Percentiles rank a stretch among this genome's conserved stretches.
phyloP scores from a whole-genome alignment of 441 rosid genomes.

The Populus hybrid region DNA sequence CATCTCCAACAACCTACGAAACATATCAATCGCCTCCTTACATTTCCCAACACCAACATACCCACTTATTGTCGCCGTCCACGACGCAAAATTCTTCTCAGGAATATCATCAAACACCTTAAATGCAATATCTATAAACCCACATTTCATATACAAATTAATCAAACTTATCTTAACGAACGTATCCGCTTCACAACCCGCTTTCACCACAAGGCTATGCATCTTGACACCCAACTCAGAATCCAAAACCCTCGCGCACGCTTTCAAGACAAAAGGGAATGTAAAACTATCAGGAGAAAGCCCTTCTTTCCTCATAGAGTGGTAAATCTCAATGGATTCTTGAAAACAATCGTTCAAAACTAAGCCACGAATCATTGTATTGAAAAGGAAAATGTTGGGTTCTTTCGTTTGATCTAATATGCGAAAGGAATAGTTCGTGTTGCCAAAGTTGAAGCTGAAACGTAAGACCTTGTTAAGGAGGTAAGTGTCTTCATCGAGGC shows the following conservation, averaged over 20 bases:
- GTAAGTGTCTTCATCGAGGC: constrained; percentile 37
- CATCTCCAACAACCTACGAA: constrained; percentile 33
- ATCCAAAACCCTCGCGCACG: constrained; percentile 33
- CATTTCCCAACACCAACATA: constrained; percentile 29
- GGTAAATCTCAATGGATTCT: constrained; percentile 32
- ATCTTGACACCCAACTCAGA: constrained; percentile 26
- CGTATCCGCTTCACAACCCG: constrained; percentile 37
- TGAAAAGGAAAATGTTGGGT: constrained; percentile 37
- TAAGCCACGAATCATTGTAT: constrained; percentile 53
- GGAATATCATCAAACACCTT: constrained; percentile 46
- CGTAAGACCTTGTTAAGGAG: constrained; percentile 39
- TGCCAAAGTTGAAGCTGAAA: constrained; percentile 26
- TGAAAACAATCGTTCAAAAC: constrained; percentile 38
- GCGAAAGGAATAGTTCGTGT: constrained; percentile 31
- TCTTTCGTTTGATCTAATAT: constrained; percentile 35
- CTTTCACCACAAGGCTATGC: constrained; percentile 37
- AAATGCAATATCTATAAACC: constrained; percentile 31
- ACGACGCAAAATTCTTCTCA: constrained; percentile 33
- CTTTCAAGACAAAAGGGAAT: constrained; percentile 51
- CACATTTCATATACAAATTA: constrained; percentile 29
- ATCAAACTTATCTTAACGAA: constrained; percentile 43
- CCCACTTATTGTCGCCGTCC: constrained; percentile 50
- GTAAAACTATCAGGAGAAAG: constrained; percentile 47
- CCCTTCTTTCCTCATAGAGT: constrained; percentile 38
- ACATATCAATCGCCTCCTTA: constrained; percentile 41